Evolutionary conservation across 1,284 basidiomycete species (phyloP), one percentile per base, ranked within the genome.

Genomic region (Apiotrichum porosum): DNA sequence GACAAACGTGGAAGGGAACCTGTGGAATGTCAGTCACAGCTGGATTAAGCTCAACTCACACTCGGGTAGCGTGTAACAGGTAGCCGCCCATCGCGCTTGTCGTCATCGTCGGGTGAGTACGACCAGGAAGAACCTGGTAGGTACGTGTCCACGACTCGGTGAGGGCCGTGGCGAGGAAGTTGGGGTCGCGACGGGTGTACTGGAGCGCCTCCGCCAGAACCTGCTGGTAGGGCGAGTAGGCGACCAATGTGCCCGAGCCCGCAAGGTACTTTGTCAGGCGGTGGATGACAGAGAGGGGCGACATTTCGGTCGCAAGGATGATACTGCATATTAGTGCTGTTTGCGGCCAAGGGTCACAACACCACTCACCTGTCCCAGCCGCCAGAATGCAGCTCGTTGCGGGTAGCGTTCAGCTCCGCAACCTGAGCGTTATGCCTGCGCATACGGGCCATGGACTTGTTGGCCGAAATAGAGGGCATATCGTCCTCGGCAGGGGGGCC

Each of bases 61-160:
- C 83, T 79, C 86, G 86, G 33, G 84, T 84, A 8, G 85, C 81
- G 66, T 88, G 84, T 39, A 97, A 77, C 23, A 98, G 75, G 73
- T 84, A 97, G 0, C 95, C 94, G 5, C 88, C 92, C 3, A 86
- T 85, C 2, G 88, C 89, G 15, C 88, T 86, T 40, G 85, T 89
- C 50, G 79, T 85, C 95, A 99, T 98, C 60, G 83, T 83, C 1
- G 95, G 95, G 75, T 99, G 95, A 35, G 90, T 95, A 28, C 95
- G 80, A 14, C 94, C 94, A 21, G 94, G 94, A 17, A 99, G 77
- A 10, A 93, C 82, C 70, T 97, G 94, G 75, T 97, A 98, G 56
- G 82, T 81, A 42, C 95, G 81, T 41, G 91, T 73, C 86, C 89
- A 98, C 10, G 84, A 80, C 74, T 98, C 94, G 2, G 86, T 86